Evolutionary conservation across 2,329 filamentous ascomycete species (phyloP).

Genomic region (Xylaria sp.): DNA sequence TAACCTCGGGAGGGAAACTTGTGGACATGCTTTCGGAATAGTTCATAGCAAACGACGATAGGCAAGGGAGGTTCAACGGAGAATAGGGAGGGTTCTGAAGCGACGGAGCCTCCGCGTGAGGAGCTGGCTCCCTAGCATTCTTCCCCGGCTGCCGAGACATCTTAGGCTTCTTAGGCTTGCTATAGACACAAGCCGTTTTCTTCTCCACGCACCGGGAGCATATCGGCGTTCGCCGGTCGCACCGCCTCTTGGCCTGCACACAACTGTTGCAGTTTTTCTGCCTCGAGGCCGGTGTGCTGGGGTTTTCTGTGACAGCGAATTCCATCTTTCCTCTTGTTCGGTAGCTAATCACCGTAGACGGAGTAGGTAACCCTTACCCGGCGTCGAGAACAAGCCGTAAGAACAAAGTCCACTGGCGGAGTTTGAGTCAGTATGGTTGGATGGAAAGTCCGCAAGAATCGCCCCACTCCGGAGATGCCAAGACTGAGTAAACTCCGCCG

Average conservation of each 20-base stretch:
- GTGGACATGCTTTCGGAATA: conserved; percentile 15
- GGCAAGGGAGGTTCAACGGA: conserved; percentile 12
- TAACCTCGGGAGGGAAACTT: conserved; percentile 6
- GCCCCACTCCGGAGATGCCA: conserved; percentile 33
- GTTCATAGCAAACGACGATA: conserved; percentile 28
- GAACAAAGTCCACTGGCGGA: conserved; percentile 24
- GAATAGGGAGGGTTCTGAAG: conserved; percentile 11
- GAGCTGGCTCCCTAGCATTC: conserved; percentile 1
- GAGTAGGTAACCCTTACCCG: not conserved
- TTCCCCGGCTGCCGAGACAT: not conserved
- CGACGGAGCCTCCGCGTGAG: conserved; percentile 12
- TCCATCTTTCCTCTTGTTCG: conserved; percentile 7
- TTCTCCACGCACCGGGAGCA: conserved; percentile 54
- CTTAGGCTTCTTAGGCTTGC: conserved; percentile 38
- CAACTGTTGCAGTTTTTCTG: conserved; percentile 53
- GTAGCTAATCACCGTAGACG: not conserved
- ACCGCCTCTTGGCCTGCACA: conserved; percentile 53
- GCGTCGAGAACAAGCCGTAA: not conserved
- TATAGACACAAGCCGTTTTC: conserved; percentile 48
- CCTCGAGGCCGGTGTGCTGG: conserved; percentile 37
- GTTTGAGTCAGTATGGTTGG: conserved; percentile 10
- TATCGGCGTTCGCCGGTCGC: conserved; percentile 52
- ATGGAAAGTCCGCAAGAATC: conserved; percentile 25
- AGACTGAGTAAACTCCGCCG: conserved; percentile 29
- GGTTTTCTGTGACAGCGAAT: not conserved